phyloP scores from a whole-genome alignment of 2,329 filamentous ascomycete genomes.

The Clonostachys chloroleuca region DNA sequence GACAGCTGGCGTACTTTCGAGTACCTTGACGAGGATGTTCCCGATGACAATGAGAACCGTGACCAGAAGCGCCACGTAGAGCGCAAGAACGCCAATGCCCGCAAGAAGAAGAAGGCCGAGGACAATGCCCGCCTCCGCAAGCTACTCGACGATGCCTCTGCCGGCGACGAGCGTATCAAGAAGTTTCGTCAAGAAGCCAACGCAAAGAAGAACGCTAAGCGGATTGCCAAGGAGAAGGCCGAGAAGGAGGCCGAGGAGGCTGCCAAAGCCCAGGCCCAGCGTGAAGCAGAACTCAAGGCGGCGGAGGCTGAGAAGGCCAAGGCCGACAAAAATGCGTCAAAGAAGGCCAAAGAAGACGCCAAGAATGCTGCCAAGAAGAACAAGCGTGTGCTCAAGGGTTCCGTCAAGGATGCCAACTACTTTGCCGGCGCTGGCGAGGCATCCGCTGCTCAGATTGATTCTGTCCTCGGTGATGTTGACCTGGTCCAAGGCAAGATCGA shows the following conservation, averaged over 20 bases:
- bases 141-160: conserved; percentile 81
- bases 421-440: conserved; percentile 71
- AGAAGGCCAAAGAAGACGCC: conserved; percentile 97
- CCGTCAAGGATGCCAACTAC: conserved; percentile 98
- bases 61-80: conserved; percentile 98
- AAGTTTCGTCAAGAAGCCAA: conserved; percentile 89
- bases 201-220: conserved; percentile 95
- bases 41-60: conserved; percentile 97
- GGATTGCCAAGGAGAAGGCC: conserved; percentile 83
- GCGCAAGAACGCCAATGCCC: conserved; percentile 95
- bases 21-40: conserved; percentile 97
- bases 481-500: conserved; percentile 84
- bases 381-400: conserved; percentile 92
- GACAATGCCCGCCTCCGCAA: conserved; percentile 88
- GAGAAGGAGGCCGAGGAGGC: conserved; percentile 86
- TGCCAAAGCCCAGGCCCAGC: conserved; percentile 71
- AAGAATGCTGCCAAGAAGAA: conserved; percentile 99
- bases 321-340: conserved; percentile 72
- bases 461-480: conserved; percentile 81
- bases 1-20: conserved; percentile 98
- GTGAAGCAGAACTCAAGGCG: conserved; percentile 76
- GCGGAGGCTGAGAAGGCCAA: conserved; percentile 86
- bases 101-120: conserved; percentile 99
- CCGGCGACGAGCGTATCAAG: conserved; percentile 93
- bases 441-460: conserved; percentile 74